These are phyloP conservation scores for Backusella luteola DNA, from an alignment of 192 early-diverging fungal genomes.

Conservation along the genomic window DNA sequence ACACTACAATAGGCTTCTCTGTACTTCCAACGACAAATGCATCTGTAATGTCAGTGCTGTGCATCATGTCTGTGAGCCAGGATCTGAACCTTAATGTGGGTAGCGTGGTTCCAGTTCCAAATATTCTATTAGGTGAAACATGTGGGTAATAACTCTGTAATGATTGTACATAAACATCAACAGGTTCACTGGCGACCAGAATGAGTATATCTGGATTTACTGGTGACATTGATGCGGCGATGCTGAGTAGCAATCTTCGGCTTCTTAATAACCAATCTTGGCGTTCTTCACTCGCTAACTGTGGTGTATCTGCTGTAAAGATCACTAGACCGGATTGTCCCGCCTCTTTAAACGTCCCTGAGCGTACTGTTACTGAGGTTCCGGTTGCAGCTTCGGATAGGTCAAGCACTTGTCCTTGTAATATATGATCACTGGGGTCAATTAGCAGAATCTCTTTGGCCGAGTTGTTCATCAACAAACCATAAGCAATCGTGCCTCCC, in stretches of 20 bases:
- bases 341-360: conserved; percentile 62
- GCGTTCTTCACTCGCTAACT: not conserved
- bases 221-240: not conserved
- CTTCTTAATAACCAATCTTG: not conserved
- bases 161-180: not conserved
- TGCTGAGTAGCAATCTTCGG: not conserved
- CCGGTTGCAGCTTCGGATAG: conserved; percentile 75
- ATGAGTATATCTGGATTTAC: not conserved
- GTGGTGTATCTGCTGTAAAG: conserved; percentile 71
- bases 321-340: conserved; percentile 81
- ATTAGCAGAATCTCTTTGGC: conserved; percentile 65
- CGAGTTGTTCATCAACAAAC: conserved; percentile 62
- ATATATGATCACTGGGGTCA: conserved; percentile 59
- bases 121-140: not conserved
- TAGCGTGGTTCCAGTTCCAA: conserved; percentile 5
- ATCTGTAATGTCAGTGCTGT: not conserved
- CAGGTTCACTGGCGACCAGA: not conserved
- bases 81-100: not conserved
- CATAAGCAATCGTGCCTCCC: conserved; percentile 68
- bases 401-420: conserved; percentile 75
- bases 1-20: not conserved
- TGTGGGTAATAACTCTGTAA: not conserved
- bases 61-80: not conserved
- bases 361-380: conserved; percentile 55
- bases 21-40: not conserved